Base-by-base conservation (phyloP, 2,329 filamentous ascomycete genomes). In the Coniochaeta hoffmannii region DNA sequence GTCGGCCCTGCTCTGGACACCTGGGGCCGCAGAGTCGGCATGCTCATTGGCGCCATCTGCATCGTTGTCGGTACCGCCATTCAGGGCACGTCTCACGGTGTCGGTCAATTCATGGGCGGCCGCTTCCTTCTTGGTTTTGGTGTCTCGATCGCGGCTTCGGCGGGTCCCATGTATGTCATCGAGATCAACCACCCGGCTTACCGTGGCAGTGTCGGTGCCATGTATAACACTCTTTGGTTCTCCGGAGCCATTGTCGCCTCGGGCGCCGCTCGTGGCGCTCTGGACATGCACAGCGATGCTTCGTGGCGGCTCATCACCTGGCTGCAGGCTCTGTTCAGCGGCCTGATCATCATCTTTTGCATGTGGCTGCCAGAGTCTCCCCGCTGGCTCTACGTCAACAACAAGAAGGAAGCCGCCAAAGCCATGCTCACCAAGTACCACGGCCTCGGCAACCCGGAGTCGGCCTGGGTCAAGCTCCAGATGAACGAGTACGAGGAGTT, bases 91-190 rank as follows among this genome's bases (percentile, higher is more conserved):
- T 69, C 71, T 56, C 63, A 64, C 54, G 63, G 50, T 55, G 65
- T 62, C 57, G 66, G 66, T 10, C 73, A 76, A 56, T 79, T 78
- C 61, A 75, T 79, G 66, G 76, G 75, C 44, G 81, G 81, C n/a
- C 76, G 81, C 28, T 85, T 86, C 68, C 67, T 86, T 19, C 76
- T 86, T 3, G 83, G 83, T 54, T 85, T 85, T 58, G 76, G 76
- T 53, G 75, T 77, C 26, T 71, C 73, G 41, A 73, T 79, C 58
- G 72, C 73, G 17, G 71, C 73, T 1, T 70, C 73, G 1, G 74
- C 76, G 7, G 76, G 74, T 1, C 76, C 76, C 6, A 72, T 73
- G 55, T 77, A 77, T 60, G 73, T 76, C 17, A 70, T 76, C 22
- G 76, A 78, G 62, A 70, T 76, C 31, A 71, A 71, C 53, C 73